phyloP scores from a whole-genome alignment of 208 protist genomes.

The Borovskyia barvae region DNA sequence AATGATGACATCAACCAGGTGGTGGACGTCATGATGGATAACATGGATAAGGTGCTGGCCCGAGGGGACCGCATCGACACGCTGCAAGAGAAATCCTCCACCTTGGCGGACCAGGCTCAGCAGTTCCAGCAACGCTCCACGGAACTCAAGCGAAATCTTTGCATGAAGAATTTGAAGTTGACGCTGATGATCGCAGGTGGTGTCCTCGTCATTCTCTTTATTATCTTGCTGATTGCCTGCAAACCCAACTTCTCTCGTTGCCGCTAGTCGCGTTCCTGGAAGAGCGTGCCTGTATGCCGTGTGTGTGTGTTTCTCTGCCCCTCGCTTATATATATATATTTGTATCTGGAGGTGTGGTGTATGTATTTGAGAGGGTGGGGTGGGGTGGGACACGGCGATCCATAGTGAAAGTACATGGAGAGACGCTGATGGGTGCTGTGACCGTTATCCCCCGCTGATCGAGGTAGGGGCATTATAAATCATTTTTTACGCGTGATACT shows the following conservation, averaged over 20 bases:
- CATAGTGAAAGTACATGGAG: no score
- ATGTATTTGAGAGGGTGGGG: no score
- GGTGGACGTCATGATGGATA: constrained; percentile 93
- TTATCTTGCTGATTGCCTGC: constrained; percentile 85
- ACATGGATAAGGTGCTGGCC: constrained; percentile 90
- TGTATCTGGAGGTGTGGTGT: no score
- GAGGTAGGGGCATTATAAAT: no score
- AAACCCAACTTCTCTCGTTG: constrained; percentile 88
- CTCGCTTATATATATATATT: no score
- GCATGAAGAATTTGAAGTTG: constrained; percentile 90
- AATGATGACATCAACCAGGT: constrained; percentile 91
- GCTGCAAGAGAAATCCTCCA: constrained; percentile 84
- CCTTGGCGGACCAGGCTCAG: constrained; percentile 78
- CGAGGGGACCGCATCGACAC: constrained; percentile 87
- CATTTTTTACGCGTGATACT: no score
- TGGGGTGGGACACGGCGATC: no score
- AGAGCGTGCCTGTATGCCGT: no score
- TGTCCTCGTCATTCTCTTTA: constrained; percentile 70
- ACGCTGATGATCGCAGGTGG: constrained; percentile 75
- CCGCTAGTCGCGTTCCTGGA: no score
- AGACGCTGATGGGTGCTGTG: no score
- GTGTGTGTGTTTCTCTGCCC: no score
- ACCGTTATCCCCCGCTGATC: no score
- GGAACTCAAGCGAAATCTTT: constrained; percentile 87
- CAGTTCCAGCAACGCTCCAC: constrained; percentile 83